A percentile compares a stretch with the other conserved stretches of the same genome.
Conservation (phyloP, 352 stramenopile genomes). For the Paralagenidium karlingii region DNA sequence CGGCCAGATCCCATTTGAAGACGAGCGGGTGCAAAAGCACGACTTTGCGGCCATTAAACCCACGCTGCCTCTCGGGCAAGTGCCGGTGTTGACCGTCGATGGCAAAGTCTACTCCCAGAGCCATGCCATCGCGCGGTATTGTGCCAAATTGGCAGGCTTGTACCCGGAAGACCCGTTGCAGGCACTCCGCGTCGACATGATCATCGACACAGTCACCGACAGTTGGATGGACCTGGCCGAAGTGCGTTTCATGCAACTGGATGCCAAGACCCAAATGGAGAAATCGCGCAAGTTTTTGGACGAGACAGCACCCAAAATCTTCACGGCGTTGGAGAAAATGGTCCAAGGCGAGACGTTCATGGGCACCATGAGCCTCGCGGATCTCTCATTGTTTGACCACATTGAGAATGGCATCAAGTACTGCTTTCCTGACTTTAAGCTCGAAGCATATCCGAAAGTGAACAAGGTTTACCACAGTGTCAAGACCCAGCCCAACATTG, state of each 20-base stretch:
- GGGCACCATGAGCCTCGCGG: slow-evolving; percentile 16
- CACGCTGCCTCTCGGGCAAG: slow-evolving; percentile 15
- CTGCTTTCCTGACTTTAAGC: background rate
- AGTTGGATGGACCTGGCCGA: slow-evolving; percentile 15
- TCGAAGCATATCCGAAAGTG: slow-evolving; percentile 1
- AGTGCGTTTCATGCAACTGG: slow-evolving; percentile 13
- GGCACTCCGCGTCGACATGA: slow-evolving; percentile 16
- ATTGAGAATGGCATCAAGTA: background rate
- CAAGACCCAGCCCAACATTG: background rate
- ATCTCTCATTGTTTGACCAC: slow-evolving; percentile 3
- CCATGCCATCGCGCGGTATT: slow-evolving; percentile 17
- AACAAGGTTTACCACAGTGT: background rate
- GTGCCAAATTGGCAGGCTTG: slow-evolving; percentile 10
- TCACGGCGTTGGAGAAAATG: slow-evolving; percentile 21
- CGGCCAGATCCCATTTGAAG: slow-evolving; percentile 20
- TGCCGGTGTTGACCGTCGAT: slow-evolving; percentile 18
- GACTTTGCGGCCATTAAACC: slow-evolving; percentile 16
- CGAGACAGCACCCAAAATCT: slow-evolving; percentile 18
- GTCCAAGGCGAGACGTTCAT: slow-evolving; percentile 34
- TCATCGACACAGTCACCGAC: slow-evolving; percentile 13
- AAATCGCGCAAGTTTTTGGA: slow-evolving; percentile 27
- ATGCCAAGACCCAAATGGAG: slow-evolving; percentile 21
- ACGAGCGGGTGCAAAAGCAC: slow-evolving; percentile 13
- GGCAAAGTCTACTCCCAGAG: slow-evolving; percentile 12
- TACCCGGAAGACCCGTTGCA: slow-evolving; percentile 18